Evolutionary conservation across 345 rosid genomes (phyloP).

Genomic region (Mallotus nudiflorus): DNA sequence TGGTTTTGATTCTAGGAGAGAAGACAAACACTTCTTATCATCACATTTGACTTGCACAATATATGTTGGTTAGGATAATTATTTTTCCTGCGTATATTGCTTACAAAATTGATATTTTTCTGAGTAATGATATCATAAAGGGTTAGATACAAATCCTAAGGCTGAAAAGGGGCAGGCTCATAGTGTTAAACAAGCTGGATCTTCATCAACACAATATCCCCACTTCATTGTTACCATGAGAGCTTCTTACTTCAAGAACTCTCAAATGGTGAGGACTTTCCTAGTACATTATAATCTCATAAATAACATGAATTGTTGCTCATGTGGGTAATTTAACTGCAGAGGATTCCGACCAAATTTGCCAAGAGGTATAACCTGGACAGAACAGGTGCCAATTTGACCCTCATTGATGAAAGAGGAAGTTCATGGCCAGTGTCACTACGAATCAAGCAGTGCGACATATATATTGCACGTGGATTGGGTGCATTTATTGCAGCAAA

Average conservation of each 20-base stretch:
- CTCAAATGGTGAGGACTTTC: constrained; percentile 10
- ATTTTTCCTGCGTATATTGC: background rate
- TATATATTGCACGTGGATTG: constrained; percentile 7
- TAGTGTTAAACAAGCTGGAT: background rate
- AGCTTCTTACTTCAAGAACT: background rate
- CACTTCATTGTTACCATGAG: background rate
- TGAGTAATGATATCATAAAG: background rate
- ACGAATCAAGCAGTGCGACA: background rate
- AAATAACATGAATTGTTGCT: background rate
- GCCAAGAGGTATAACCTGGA: background rate
- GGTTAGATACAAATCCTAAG: background rate
- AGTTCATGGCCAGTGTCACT: background rate
- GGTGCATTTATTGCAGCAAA: constrained; percentile 1
- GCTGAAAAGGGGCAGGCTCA: background rate
- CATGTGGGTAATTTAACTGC: constrained; percentile 1
- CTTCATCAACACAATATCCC: background rate
- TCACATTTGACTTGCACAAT: background rate
- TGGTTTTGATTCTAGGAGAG: background rate
- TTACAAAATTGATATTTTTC: background rate
- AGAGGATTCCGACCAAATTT: constrained; percentile 12
- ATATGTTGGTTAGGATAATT: no score
- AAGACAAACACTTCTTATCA: background rate
- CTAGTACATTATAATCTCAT: no score
- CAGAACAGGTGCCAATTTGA: background rate
- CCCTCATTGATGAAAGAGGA: constrained; percentile 16